Percentiles rank a stretch among this genome's conserved stretches.
Evolutionary conservation across 805 yeast species (phyloP).

Genomic region (Teunomyces tritomae): DNA sequence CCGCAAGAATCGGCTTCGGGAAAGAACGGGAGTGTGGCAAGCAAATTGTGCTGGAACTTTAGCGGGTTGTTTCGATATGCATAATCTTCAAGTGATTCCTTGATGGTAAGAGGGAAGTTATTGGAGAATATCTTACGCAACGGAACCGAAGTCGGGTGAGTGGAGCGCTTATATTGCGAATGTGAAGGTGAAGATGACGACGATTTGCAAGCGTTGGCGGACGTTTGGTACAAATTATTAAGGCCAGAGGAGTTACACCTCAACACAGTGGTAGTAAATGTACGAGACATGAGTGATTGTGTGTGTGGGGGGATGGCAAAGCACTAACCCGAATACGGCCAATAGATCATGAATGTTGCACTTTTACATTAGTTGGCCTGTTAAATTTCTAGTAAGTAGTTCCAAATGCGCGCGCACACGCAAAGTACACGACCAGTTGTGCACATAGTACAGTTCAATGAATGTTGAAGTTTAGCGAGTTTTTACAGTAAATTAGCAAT

Average conservation of each 20-base stretch:
- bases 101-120: slow-evolving; percentile 56
- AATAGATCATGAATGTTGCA: not conserved
- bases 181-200: not conserved
- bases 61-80: slow-evolving; percentile 33
- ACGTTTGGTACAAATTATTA: slow-evolving; percentile 6
- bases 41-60: slow-evolving; percentile 46
- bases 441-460: too few relatives aligned
- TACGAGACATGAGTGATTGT: not conserved
- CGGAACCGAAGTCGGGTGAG: slow-evolving; percentile 70
- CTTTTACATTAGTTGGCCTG: not conserved
- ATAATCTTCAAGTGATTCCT: slow-evolving; percentile 56
- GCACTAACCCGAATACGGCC: not conserved
- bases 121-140: slow-evolving; percentile 49
- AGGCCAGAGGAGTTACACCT: slow-evolving; percentile 5
- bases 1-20: slow-evolving; percentile 33
- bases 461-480: too few relatives aligned
- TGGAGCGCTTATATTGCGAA: slow-evolving; percentile 45
- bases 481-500: too few relatives aligned
- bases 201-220: not conserved
- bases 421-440: too few relatives aligned
- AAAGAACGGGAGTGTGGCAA: slow-evolving; percentile 46
- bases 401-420: too few relatives aligned
- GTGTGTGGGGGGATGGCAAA: too few relatives aligned
- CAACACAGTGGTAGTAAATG: not conserved
- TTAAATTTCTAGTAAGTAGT: not conserved